Percentiles rank a stretch among this genome's conserved stretches.
These are phyloP conservation scores for Coprinopsis strossmayeri DNA, from an alignment of 768 basidiomycete genomes.

Conservation along the genomic window DNA sequence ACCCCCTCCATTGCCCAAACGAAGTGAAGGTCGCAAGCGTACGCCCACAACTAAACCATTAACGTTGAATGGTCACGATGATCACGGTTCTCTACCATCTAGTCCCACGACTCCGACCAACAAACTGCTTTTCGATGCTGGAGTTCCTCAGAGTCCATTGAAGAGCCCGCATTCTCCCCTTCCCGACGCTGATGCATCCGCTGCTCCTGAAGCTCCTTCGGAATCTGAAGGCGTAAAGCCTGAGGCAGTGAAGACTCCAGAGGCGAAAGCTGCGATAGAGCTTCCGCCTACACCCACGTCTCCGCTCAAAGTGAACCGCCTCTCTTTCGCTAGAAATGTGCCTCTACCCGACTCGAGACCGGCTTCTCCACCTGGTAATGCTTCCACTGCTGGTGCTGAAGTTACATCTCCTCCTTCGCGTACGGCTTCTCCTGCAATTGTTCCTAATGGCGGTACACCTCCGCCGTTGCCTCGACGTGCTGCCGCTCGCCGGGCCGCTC, in stretches of 20 bases:
- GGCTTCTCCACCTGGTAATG: conserved; percentile 23
- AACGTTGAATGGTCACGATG: not conserved
- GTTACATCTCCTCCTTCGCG: conserved; percentile 20
- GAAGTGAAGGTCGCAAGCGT: conserved; percentile 32
- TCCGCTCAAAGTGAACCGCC: conserved; percentile 9
- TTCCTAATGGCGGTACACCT: conserved; percentile 15
- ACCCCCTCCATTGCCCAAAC: conserved; percentile 47
- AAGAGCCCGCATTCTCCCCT: not conserved
- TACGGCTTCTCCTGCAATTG: conserved; percentile 27
- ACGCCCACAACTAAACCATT: conserved; percentile 8
- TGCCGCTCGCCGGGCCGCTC: conserved; percentile 39
- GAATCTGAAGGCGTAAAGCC: not conserved
- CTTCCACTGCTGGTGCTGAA: not conserved
- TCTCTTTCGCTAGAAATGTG: conserved; percentile 26
- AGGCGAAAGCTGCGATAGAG: not conserved
- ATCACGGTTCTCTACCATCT: conserved; percentile 1
- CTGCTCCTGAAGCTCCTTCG: not conserved
- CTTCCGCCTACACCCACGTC: conserved; percentile 12
- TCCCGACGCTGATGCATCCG: not conserved
- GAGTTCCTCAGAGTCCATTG: conserved; percentile 1
- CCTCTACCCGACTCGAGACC: conserved; percentile 42
- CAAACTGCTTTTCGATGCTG: conserved; percentile 8
- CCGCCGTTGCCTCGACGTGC: conserved; percentile 67
- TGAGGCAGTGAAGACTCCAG: not conserved
- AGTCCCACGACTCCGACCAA: not conserved